Evolutionary conservation across 164 flowering plant species (phyloP), one percentile per base, ranked within the genome.

Genomic region (Umbellularia californica): DNA sequence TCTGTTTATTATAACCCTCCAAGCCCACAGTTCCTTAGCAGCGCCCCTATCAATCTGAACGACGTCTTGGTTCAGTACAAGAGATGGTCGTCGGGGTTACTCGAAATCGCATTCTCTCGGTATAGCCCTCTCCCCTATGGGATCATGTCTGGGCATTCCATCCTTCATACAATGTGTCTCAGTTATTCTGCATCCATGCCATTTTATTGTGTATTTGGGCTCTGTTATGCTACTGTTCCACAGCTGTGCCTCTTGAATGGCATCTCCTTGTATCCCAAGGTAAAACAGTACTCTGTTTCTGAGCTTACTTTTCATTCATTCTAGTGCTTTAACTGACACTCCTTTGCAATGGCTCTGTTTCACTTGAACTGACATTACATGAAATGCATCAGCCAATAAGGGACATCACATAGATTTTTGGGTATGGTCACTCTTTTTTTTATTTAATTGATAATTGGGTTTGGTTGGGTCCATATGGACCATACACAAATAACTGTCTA

Each of bases 191-290:
- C 72, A 70, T 70, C 24, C 63, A 35, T 9, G 63, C 72, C 72
- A 15, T 41, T 70, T 20, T 27, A 70, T n/a, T 70, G 35, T 6
- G 6, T 70, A 4, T n/a, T 33, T 51, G 20, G 24, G 62, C 63
- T 70, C 52, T 51, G 72, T 20, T 70, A 50, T 24, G 60, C 33
- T 70, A 52, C 63, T 2, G 15, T 70, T 20, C 72, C 72, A 7
- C 72, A 51, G 12, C 60, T 52, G 9, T 25, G 60, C 63, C 58
- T 70, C 63, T 52, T 50, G 63, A 52, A 70, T 25, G 33, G 63
- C 5, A 51, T 70, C 35, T 33, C 72, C 35, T 70, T 70, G 20
- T 70, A 50, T 52, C 72, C 72, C 5, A 22, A 51, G 72, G 64
- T 70, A 15, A 25, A 65, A 41, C 11, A 41, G 47, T 7, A 41